These are phyloP conservation scores for Teratosphaeria epicoccoides DNA, from an alignment of 2,329 filamentous ascomycete genomes.

Conservation along the genomic window DNA sequence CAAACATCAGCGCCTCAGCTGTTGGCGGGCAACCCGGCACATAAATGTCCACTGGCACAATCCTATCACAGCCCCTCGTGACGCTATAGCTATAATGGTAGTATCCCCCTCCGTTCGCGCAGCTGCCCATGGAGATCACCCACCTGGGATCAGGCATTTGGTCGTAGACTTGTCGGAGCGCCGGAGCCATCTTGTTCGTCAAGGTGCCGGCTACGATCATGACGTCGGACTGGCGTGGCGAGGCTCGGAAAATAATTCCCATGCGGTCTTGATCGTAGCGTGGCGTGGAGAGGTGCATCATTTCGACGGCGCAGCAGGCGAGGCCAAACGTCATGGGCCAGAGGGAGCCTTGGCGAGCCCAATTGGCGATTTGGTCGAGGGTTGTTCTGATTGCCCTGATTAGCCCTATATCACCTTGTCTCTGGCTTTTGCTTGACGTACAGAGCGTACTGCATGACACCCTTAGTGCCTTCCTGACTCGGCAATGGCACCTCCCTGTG, in stretches of 20 bases:
- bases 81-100: constrained; percentile 77
- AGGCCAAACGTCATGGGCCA: constrained; percentile 87
- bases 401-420: constrained; percentile 6
- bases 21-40: constrained; percentile 59
- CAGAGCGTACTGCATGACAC: constrained; percentile 75
- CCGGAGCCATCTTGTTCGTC: constrained; percentile 90
- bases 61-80: constrained; percentile 62
- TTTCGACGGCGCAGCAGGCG: constrained; percentile 81
- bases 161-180: constrained; percentile 78
- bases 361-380: constrained; percentile 70
- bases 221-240: constrained; percentile 76
- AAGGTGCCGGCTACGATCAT: constrained; percentile 93
- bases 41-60: constrained; percentile 71
- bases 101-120: constrained; percentile 72
- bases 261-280: constrained; percentile 83
- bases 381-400: constrained; percentile 48
- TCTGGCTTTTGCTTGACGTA: constrained; percentile 43
- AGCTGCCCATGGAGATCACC: constrained; percentile 76
- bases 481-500: constrained; percentile 61
- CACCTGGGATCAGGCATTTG: constrained; percentile 86
- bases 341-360: constrained; percentile 71
- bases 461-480: constrained; percentile 71
- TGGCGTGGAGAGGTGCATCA: constrained; percentile 84
- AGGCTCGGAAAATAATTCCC: constrained; percentile 84
- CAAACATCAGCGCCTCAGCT: constrained; percentile 43